These are phyloP conservation scores for Diaporthe nobilis DNA, from an alignment of 2,329 filamentous ascomycete genomes.

Conservation along the genomic window DNA sequence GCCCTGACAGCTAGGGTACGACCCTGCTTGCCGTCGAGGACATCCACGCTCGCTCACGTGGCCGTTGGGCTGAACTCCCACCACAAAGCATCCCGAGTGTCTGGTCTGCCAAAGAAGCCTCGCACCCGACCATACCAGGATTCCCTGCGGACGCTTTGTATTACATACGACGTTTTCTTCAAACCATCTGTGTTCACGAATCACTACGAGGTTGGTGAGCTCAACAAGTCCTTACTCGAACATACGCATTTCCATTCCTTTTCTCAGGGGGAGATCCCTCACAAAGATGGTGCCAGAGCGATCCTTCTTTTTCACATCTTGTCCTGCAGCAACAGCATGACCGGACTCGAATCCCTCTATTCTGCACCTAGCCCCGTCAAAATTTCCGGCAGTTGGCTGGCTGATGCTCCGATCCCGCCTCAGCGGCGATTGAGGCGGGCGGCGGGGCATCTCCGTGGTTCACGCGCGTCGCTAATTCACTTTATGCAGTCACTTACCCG, in stretches of 20 bases:
- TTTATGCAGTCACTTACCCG: background rate
- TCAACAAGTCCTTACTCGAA: background rate
- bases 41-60: conserved; percentile 41
- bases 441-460: background rate
- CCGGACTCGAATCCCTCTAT: background rate
- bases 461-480: conserved; percentile 4
- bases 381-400: background rate
- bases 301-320: background rate
- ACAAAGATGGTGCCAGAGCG: background rate
- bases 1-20: conserved; percentile 37
- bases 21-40: conserved; percentile 40
- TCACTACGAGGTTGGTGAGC: conserved; percentile 2
- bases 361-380: background rate
- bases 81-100: conserved; percentile 40
- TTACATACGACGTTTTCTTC: conserved; percentile 22
- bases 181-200: background rate
- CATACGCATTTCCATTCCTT: background rate
- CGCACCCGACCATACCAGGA: conserved; percentile 37
- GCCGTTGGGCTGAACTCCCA: conserved; percentile 39
- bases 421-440: background rate
- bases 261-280: background rate
- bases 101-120: conserved; percentile 36
- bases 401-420: background rate
- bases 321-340: background rate
- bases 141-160: conserved; percentile 40